Percentiles rank a stretch among this genome's conserved stretches.
Evolutionary conservation across 257 asterid species (phyloP).

Genomic region (Solanum commersonii): DNA sequence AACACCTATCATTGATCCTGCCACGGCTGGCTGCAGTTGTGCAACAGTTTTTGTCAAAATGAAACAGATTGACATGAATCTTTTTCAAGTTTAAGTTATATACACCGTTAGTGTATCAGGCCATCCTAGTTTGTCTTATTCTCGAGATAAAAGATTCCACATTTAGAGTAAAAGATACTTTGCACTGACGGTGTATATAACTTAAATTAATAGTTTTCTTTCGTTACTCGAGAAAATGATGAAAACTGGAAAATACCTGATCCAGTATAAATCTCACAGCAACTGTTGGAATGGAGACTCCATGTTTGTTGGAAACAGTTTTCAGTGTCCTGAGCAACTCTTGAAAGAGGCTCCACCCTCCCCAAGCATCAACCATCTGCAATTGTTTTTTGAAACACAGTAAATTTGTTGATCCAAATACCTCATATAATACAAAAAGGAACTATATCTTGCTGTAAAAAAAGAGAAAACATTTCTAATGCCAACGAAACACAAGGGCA

Average conservation of each 20-base stretch:
- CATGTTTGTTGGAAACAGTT: constrained; percentile 59
- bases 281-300: constrained; percentile 76
- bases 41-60: neutral
- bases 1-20: constrained; percentile 96
- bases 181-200: neutral
- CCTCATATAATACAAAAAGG: neutral
- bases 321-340: constrained; percentile 61
- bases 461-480: neutral
- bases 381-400: neutral
- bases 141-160: neutral
- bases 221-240: neutral
- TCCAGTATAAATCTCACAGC: constrained; percentile 76
- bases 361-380: constrained; percentile 99
- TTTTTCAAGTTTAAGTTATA: neutral
- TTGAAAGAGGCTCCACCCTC: constrained; percentile 95
- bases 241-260: constrained; percentile 38
- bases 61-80: neutral
- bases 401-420: neutral
- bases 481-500: neutral
- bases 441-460: neutral
- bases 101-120: neutral
- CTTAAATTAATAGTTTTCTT: neutral
- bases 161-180: neutral
- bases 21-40: constrained; percentile 72
- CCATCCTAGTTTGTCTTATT: neutral